Evolutionary conservation across 1,139 yeast genomes (phyloP), one percentile per base, ranked within the genome.

Genomic region (Nakaseomyces delphensis): DNA sequence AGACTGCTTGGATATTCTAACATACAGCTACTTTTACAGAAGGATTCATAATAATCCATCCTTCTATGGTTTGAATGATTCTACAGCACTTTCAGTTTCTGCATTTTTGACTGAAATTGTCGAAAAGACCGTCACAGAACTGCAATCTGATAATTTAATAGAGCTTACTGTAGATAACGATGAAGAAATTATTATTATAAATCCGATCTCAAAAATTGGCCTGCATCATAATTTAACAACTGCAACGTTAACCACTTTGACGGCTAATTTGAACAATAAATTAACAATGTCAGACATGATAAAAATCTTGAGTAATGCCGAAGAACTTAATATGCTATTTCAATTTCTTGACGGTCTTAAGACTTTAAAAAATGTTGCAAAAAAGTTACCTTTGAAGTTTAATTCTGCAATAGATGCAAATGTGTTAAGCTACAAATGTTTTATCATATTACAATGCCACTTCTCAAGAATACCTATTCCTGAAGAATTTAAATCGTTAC

Each of bases 1-100:
- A 54, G 94, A 84, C 50, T 84, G 95, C 50, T 75, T 93, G 46
- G 96, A 89, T 55, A 85, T 95, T 93, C 58, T 93, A 33, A 83
- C 96, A 0, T 84, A 76, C 61, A 75, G 95, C 0, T 83, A 79
- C 53, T 84, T 87, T 56, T 93, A 85, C 63, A 70, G 94, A 48
- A 68, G 97, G 42, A 60, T 91, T 19, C 81, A 78, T 45, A 70
- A 76, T 36, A 93, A 93, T 57, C 97, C 98, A 1, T 79, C 94
- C 48, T 93, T 76, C 59, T 93, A 93, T 57, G 96, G 89, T 16
- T 73, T 85, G 20, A 68, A 69, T 32, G 84, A 79, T 48, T 69
- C 73, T 2, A 68, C 84, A 0, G 77, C 77, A 40, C 64, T 74
- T 33, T 95, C 93, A 0, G 62, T 91, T 11, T 84, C 94, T 0